Base-by-base conservation (phyloP, 495 filamentous ascomycete genomes). In the Aspergillus bertholletiae region DNA sequence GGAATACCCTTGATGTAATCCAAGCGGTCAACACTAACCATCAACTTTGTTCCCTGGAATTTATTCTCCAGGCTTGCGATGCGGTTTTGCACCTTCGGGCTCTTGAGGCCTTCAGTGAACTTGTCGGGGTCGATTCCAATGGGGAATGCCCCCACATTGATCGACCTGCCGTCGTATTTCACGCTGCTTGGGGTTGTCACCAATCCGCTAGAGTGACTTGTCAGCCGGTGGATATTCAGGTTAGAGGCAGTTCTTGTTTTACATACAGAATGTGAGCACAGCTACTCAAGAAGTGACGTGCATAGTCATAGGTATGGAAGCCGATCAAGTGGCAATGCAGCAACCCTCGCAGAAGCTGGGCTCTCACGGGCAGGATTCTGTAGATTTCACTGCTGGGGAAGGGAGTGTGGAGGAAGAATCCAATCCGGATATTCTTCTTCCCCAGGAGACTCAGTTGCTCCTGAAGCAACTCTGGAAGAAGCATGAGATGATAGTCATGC, bases 1-100 rank as follows among this genome's bases (percentile, higher is more conserved):
- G 92, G 93, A 23, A 98, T 89, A 50, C 94, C 93, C 68, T 98
- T 98, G 80, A 97, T 96, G 68, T 98, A 97, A 66, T 98, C 93
- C 46, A 98, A 79, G 41, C 93, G 86, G 63, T 98, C 93, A 28
- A 98, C 93, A 37, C 93, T 92, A 20, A 98, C 93, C 64, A 98
- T 96, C 34, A 98, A 74, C 75, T 96, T 97, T 49, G 94, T 89
- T 51, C 93, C 94, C 57, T 95, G 86, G 67, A 97, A 98, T 68
- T 96, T 96, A 59, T 88, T 86, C 61, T 90, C 85, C 3, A 98
- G 75, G 18, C 84, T 81, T 0, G 87, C 85, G 56, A 98, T 96
- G 30, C 93, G 89, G 60, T 91, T 87, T 61, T 92, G 85, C 1
- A 98, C 90, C 56, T 85, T 88, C 17, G 84, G 82, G 62, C 91